phyloP scores from a whole-genome alignment of 179 eudicot species.

The Camellia oleifera region DNA sequence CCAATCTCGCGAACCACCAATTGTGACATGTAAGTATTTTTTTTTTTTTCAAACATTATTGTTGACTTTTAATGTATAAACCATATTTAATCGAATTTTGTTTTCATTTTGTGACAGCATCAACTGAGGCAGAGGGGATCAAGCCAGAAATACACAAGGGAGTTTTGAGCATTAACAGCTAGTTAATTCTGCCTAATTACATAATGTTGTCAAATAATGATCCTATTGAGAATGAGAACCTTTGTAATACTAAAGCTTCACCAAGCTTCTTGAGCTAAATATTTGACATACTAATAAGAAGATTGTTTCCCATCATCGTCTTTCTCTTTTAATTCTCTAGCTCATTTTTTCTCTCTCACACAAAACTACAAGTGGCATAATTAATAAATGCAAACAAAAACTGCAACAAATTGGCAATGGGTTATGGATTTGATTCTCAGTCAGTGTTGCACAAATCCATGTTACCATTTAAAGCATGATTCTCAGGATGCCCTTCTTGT shows the following conservation, averaged over 20 bases:
- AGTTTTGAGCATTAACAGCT: not conserved
- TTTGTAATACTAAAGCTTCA: constrained; percentile 10
- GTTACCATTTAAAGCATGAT: too few species aligned
- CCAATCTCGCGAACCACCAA: not conserved
- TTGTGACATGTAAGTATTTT: constrained; percentile 15
- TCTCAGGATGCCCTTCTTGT: too few species aligned
- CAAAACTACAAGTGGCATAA: too few species aligned
- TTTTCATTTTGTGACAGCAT: not conserved
- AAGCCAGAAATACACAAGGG: not conserved
- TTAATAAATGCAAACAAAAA: too few species aligned
- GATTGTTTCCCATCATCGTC: too few species aligned
- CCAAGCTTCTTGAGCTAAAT: constrained; percentile 10
- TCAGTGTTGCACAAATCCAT: too few species aligned
- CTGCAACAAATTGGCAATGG: too few species aligned
- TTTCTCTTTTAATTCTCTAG: too few species aligned
- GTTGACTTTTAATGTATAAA: not conserved
- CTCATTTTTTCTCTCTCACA: too few species aligned
- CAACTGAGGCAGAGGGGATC: constrained; percentile 9
- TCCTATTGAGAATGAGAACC: not conserved
- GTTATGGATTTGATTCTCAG: too few species aligned
- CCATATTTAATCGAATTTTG: not conserved
- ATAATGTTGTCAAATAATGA: constrained; percentile 9
- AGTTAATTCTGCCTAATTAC: not conserved
- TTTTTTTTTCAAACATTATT: not conserved
- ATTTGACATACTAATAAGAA: not conserved